These are phyloP conservation scores for Stevia rebaudiana DNA, from an alignment of 140 eudicot species.

Conservation along the genomic window DNA sequence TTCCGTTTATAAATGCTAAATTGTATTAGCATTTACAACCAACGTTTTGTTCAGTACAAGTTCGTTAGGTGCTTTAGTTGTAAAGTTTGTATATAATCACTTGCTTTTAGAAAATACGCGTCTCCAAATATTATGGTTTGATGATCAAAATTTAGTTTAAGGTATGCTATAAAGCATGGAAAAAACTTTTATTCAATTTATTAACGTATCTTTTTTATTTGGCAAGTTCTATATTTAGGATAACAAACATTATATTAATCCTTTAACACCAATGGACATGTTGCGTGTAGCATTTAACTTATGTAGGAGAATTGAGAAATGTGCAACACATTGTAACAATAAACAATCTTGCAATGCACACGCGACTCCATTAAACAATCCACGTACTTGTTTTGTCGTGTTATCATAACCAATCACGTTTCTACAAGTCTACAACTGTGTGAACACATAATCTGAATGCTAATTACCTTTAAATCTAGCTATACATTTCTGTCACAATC, in stretches of 20 bases:
- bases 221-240: slow-evolving; percentile 1
- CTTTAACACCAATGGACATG: neutral
- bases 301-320: slow-evolving; percentile 7
- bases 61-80: neutral
- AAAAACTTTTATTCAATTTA: neutral
- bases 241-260: neutral
- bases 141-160: slow-evolving; percentile 1
- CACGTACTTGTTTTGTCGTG: slow-evolving; percentile 3
- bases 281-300: slow-evolving; percentile 10
- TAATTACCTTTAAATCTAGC: neutral
- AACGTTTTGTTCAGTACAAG: slow-evolving; percentile 4
- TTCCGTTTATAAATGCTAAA: neutral
- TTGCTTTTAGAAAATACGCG: neutral
- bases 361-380: neutral
- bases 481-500: neutral
- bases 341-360: slow-evolving; percentile 11
- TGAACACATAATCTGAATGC: neutral
- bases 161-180: neutral
- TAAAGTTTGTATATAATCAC: slow-evolving; percentile 6
- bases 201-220: neutral
- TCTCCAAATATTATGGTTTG: neutral
- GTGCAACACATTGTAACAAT: slow-evolving; percentile 5
- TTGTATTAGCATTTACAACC: neutral
- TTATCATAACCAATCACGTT: neutral
- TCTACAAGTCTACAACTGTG: neutral